A percentile compares a stretch with the other conserved stretches of the same genome.
phyloP scores from a whole-genome alignment of 306 rosid genomes.

The Arachis stenosperma region DNA sequence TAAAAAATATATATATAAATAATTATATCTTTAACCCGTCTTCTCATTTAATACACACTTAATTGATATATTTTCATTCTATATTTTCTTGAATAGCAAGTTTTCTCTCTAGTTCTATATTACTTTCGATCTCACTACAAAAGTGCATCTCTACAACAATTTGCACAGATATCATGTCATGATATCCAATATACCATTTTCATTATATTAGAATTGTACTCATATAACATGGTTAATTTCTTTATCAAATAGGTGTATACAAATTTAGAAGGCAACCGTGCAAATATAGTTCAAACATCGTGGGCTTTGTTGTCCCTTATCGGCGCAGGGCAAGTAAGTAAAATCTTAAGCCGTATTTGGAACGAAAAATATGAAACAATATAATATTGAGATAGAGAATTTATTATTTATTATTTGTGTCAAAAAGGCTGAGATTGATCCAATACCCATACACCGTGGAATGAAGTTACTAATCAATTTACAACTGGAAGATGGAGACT shows the following conservation, averaged over 20 bases:
- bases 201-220: background rate
- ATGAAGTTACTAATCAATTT: background rate
- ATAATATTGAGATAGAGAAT: background rate
- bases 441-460: background rate
- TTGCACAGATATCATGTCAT: background rate
- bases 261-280: conserved; percentile 56
- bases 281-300: conserved; percentile 70
- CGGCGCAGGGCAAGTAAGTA: conserved; percentile 71
- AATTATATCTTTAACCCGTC: too few species aligned
- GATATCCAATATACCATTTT: background rate
- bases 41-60: too few species aligned
- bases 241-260: conserved; percentile 59
- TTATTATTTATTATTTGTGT: background rate
- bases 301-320: conserved; percentile 79
- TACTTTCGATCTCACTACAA: too few species aligned
- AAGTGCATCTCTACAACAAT: background rate
- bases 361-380: background rate
- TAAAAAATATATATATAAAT: too few species aligned
- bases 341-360: too few species aligned
- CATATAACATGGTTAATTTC: background rate
- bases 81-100: too few species aligned
- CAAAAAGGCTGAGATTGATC: background rate
- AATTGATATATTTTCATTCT: too few species aligned
- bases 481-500: background rate
- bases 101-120: too few species aligned